phyloP scores from a whole-genome alignment of 345 rosid genomes.

The Hibiscus tridactylites region DNA sequence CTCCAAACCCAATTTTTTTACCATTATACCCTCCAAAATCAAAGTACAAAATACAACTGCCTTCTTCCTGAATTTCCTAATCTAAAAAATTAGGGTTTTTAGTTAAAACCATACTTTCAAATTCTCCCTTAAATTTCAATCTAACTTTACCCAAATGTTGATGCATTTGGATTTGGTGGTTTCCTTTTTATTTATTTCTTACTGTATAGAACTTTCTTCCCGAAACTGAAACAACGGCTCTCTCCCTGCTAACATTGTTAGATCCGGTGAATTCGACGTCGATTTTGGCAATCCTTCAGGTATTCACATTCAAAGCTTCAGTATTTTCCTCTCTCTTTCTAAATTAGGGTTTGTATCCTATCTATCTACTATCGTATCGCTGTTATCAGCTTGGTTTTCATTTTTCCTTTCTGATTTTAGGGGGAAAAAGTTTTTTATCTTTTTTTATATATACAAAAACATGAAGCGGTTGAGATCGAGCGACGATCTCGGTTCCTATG shows the following conservation, averaged over 20 bases:
- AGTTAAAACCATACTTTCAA: background rate
- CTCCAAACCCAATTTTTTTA: background rate
- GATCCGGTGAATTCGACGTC: background rate
- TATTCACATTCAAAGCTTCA: background rate
- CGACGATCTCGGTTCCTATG: slow-evolving; percentile 7
- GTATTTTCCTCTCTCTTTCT: background rate
- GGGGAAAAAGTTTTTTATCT: background rate
- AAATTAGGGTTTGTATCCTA: too few relatives aligned
- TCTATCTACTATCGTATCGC: background rate
- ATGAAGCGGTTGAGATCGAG: background rate
- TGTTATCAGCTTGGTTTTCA: background rate
- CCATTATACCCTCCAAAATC: background rate
- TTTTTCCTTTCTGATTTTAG: background rate
- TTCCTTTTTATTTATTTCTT: background rate
- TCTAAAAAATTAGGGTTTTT: background rate
- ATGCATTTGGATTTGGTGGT: background rate
- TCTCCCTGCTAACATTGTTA: background rate
- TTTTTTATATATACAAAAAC: background rate
- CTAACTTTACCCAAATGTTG: background rate
- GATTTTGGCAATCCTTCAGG: background rate
- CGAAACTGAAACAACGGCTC: background rate
- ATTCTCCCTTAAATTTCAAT: background rate
- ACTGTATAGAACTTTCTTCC: background rate
- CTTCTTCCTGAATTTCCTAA: background rate
- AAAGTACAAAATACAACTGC: background rate